Evolutionary conservation across 345 rosid species (phyloP).

Genomic region (Heritiera littoralis): DNA sequence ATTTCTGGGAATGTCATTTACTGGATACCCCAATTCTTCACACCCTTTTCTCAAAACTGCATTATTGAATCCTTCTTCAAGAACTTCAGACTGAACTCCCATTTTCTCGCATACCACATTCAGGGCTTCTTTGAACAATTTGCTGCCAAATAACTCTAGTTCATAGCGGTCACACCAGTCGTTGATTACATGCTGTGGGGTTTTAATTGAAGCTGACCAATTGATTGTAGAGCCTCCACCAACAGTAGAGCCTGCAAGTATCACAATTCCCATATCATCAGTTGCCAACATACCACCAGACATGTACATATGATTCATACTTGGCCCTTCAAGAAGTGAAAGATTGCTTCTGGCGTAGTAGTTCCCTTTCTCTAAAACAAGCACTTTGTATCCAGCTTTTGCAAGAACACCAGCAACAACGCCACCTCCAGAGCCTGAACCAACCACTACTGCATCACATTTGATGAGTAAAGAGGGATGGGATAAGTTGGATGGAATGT

Average conservation of each 20-base stretch:
- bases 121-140: constrained; percentile 59
- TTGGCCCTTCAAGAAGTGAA: constrained; percentile 29
- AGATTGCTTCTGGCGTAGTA: constrained; percentile 66
- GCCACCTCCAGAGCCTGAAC: constrained; percentile 84
- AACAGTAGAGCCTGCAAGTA: too few species aligned
- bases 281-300: too few species aligned
- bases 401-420: constrained; percentile 77
- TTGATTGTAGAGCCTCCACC: too few species aligned
- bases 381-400: constrained; percentile 70
- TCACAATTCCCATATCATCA: too few species aligned
- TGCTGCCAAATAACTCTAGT: constrained; percentile 29
- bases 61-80: constrained; percentile 72
- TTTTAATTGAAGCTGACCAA: constrained; percentile 27
- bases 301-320: too few species aligned
- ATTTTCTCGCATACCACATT: constrained; percentile 66
- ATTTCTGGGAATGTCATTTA: constrained; percentile 62
- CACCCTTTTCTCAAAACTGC: constrained; percentile 75
- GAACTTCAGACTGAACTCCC: constrained; percentile 70
- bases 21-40: constrained; percentile 60
- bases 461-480: constrained; percentile 47
- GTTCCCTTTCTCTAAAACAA: constrained; percentile 76
- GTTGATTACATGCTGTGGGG: constrained; percentile 69
- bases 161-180: constrained; percentile 52
- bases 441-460: constrained; percentile 84
- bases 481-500: not conserved